A percentile compares a stretch with the other conserved stretches of the same genome.
phyloP scores from a whole-genome alignment of 2,329 filamentous ascomycete species.

The Diaporthe ampelina region DNA sequence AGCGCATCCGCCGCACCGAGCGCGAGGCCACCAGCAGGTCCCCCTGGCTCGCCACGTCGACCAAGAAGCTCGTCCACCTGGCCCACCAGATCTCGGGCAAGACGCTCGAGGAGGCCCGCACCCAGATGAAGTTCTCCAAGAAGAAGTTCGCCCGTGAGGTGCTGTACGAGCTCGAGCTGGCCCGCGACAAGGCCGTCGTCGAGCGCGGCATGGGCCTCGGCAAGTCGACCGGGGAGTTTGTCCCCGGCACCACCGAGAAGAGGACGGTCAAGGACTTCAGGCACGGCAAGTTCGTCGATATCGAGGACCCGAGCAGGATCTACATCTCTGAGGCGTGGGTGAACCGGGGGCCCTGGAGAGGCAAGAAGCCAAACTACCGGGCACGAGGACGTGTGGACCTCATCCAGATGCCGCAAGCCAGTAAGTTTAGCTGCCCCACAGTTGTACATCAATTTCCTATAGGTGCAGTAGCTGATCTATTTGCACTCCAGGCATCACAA shows the following conservation, averaged over 20 bases:
- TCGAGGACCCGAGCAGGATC: slow-evolving; percentile 82
- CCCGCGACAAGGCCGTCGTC: slow-evolving; percentile 84
- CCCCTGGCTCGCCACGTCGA: slow-evolving; percentile 82
- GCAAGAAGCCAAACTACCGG: slow-evolving; percentile 74
- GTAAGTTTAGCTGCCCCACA: slow-evolving; percentile 63
- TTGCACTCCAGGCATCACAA: slow-evolving; percentile 73
- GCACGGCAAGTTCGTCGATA: slow-evolving; percentile 78
- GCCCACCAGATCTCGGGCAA: slow-evolving; percentile 93
- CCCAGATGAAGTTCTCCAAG: slow-evolving; percentile 95
- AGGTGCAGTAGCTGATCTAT: slow-evolving; percentile 17
- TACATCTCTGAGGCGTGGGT: slow-evolving; percentile 97
- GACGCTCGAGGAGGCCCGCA: slow-evolving; percentile 91
- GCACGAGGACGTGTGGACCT: slow-evolving; percentile 80
- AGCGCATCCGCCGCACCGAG: slow-evolving; percentile 77
- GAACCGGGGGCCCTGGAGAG: slow-evolving; percentile 77
- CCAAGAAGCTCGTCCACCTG: slow-evolving; percentile 92
- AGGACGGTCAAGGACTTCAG: slow-evolving; percentile 83
- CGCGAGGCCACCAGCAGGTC: slow-evolving; percentile 71
- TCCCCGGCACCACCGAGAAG: slow-evolving; percentile 52
- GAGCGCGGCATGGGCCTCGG: slow-evolving; percentile 87
- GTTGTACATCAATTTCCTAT: not conserved
- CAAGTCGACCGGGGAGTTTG: slow-evolving; percentile 54
- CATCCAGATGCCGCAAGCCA: slow-evolving; percentile 79
- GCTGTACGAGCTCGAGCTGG: slow-evolving; percentile 82
- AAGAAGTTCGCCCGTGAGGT: slow-evolving; percentile 92